Base-by-base conservation (phyloP, 257 asterid genomes). In the Plantago major region DNA sequence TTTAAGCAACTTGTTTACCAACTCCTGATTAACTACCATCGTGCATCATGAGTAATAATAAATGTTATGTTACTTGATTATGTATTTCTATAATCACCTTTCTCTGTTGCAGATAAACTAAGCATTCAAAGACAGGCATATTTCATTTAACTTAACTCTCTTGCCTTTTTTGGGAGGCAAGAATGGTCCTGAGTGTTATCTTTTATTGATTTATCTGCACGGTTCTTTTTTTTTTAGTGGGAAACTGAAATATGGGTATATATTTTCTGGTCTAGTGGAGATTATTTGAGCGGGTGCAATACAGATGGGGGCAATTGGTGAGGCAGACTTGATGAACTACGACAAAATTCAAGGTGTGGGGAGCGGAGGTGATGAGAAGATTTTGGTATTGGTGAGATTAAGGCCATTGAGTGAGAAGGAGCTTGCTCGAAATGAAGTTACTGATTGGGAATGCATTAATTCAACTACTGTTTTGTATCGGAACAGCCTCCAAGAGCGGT, bases 391-490 rank as follows among this genome's bases (percentile, higher is more conserved):
- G 67, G 97, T 89, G 74, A 89, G 99, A 66, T 72, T 93, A 78
- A 89, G 99, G 77, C 99, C 99, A 71, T 68, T 93, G 79, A 85
- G 83, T 72, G 99, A 93, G 65, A 93, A 87, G 79, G 99, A 93
- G 86, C 79, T 82, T 45, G 63, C 80, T 15, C 77, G 74, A 78
- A 84, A 74, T 28, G 99, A 93, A 74, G 97, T 93, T 66, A 80
- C 89, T 3, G 99, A 93, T 61, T 93, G 99, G 99, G 99, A 93
- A 74, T 93, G 99, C 82, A 87, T 93, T 69, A 93, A 93, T 67
- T 81, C 95, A 13, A 85, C 90, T 63, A 84, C 96, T 71, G 78
- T 89, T 75, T 78, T 93, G 88, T 93, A 87, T 77, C 65, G 99
- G 80, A 93, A 93, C 76, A 93, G 97, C 81, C 97, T 93, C 46